Conservation (phyloP, 495 filamentous ascomycete species). For the Podospora fimiseda region DNA sequence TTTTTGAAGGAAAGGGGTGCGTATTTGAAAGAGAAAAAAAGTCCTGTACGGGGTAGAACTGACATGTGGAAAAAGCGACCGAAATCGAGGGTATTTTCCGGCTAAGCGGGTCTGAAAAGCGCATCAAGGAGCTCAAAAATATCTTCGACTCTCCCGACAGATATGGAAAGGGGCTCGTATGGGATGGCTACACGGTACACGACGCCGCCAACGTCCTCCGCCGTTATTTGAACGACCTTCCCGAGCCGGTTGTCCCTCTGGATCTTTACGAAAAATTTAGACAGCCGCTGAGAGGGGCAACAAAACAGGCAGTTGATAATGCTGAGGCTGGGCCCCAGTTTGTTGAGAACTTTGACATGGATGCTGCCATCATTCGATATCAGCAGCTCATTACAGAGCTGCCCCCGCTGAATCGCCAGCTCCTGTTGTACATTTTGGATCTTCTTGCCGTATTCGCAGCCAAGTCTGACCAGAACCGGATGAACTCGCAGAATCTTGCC, state of each 20-base stretch:
- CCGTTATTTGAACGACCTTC: constrained; percentile 89
- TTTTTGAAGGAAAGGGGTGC: constrained; percentile 97
- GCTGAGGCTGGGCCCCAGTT: constrained; percentile 44
- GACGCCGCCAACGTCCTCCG: constrained; percentile 96
- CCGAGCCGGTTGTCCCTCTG: constrained; percentile 90
- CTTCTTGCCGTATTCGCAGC: constrained; percentile 97
- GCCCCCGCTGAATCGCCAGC: constrained; percentile 86
- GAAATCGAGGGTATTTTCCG: constrained; percentile 97
- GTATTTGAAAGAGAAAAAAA: constrained; percentile 18
- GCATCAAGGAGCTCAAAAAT: constrained; percentile 91
- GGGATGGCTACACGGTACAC: constrained; percentile 97
- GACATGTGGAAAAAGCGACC: constrained; percentile 58
- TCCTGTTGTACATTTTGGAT: constrained; percentile 94
- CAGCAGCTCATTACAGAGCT: constrained; percentile 88
- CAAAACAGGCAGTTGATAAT: constrained; percentile 63
- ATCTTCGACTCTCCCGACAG: constrained; percentile 92
- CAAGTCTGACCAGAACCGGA: constrained; percentile 93
- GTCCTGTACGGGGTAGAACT: neutral
- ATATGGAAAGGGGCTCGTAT: constrained; percentile 94
- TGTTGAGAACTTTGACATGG: constrained; percentile 65
- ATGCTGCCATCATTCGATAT: constrained; percentile 71
- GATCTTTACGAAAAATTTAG: constrained; percentile 91
- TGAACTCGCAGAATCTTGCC: constrained; percentile 91
- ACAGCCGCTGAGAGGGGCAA: constrained; percentile 72
- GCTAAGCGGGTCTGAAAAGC: constrained; percentile 90